phyloP scores from a whole-genome alignment of 2,329 filamentous ascomycete genomes.

The Fusarium dimerum region DNA sequence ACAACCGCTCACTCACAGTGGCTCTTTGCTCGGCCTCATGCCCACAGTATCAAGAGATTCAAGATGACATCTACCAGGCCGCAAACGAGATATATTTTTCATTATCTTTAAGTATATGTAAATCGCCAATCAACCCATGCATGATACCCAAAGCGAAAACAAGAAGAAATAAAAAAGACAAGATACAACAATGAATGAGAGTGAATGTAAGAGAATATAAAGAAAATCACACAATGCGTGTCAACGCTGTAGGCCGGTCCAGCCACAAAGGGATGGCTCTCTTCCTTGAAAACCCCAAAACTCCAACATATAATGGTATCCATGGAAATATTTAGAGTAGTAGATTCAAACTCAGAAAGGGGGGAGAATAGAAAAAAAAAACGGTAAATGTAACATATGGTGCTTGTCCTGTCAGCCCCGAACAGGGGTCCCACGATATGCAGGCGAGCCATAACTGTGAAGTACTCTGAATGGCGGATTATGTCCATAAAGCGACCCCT shows the following conservation, averaged over 20 bases:
- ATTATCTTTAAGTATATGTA: too few relatives aligned
- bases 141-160: too few relatives aligned
- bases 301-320: constrained; percentile 21
- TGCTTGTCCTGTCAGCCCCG: constrained; percentile 44
- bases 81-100: too few relatives aligned
- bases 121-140: too few relatives aligned
- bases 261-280: constrained; percentile 14
- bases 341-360: neutral
- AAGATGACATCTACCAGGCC: too few relatives aligned
- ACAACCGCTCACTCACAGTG: too few relatives aligned
- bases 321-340: neutral
- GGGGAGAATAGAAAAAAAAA: constrained; percentile 6
- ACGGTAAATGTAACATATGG: constrained; percentile 2
- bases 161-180: too few relatives aligned
- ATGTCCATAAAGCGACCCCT: constrained; percentile 16
- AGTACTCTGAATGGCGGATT: constrained; percentile 51
- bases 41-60: too few relatives aligned
- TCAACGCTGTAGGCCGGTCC: constrained; percentile 21
- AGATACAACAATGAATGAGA: too few relatives aligned
- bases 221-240: constrained; percentile 18
- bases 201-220: constrained; percentile 10
- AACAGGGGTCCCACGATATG: constrained; percentile 56
- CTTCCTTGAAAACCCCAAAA: constrained; percentile 16
- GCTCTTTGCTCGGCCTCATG: too few relatives aligned
- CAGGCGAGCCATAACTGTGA: constrained; percentile 61